These are phyloP conservation scores for Exophiala dermatitidis DNA, from an alignment of 2,329 filamentous ascomycete genomes.

Conservation along the genomic window DNA sequence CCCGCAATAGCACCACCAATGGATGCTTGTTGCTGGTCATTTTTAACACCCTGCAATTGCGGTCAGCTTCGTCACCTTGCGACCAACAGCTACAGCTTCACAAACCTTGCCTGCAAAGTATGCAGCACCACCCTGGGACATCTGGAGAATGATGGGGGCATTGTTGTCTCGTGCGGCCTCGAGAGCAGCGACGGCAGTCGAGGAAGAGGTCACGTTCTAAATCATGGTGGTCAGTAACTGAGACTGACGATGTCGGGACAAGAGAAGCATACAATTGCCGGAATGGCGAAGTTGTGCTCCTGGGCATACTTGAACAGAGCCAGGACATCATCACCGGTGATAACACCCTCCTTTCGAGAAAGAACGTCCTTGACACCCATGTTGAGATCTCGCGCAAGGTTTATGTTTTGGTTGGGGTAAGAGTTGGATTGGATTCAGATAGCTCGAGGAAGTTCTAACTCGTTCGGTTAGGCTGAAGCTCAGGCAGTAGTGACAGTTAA, in stretches of 20 bases:
- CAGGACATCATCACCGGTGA: conserved; percentile 60
- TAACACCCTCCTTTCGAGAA: conserved; percentile 58
- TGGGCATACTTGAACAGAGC: conserved; percentile 82
- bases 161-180: conserved; percentile 92
- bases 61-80: conserved; percentile 3
- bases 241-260: background rate
- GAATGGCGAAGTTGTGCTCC: conserved; percentile 81
- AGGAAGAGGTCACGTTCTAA: conserved; percentile 86
- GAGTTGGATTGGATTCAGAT: too few species aligned
- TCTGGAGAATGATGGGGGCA: conserved; percentile 85
- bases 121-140: conserved; percentile 86
- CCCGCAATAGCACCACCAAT: conserved; percentile 81
- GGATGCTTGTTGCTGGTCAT: conserved; percentile 76
- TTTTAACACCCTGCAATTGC: conserved; percentile 58
- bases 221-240: conserved; percentile 5
- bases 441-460: too few species aligned
- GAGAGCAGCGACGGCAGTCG: conserved; percentile 74
- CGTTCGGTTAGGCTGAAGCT: too few species aligned
- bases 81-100: conserved; percentile 1
- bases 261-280: conserved; percentile 56
- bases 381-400: conserved; percentile 8
- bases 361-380: conserved; percentile 48
- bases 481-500: background rate
- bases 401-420: background rate
- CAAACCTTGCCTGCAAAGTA: conserved; percentile 81